phyloP scores from a whole-genome alignment of 2,329 filamentous ascomycete genomes.

The Fusarium euwallaceae region DNA sequence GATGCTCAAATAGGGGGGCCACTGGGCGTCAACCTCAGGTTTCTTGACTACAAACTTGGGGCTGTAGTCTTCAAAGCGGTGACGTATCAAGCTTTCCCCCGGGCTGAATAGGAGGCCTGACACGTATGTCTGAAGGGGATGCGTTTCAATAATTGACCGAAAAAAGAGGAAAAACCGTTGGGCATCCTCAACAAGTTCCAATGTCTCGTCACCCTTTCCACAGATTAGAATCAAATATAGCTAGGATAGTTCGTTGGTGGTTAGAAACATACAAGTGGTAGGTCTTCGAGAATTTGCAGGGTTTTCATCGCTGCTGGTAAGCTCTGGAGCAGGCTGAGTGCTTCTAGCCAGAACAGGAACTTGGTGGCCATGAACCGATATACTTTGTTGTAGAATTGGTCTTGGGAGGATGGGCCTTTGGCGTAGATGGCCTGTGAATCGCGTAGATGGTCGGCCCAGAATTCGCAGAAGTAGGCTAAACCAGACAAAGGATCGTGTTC shows the following conservation, averaged over 20 bases:
- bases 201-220: no score
- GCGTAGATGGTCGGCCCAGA: not conserved
- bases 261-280: not conserved
- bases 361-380: not conserved
- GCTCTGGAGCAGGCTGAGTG: not conserved
- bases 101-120: not conserved
- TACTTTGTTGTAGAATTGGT: not conserved
- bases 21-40: no score
- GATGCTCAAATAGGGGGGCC: no score
- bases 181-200: not conserved
- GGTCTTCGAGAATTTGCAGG: not conserved
- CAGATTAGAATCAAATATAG: no score
- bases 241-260: no score
- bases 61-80: not conserved
- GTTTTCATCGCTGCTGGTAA: not conserved
- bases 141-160: no score
- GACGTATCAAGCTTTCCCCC: not conserved
- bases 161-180: no score
- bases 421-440: accelerated
- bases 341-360: not conserved
- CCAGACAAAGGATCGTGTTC: not conserved
- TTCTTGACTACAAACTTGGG: no score
- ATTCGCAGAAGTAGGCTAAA: not conserved
- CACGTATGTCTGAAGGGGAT: no score
- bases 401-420: accelerated